Base-by-base conservation (phyloP, 1,284 basidiomycete genomes). In the Macrocystidia cucumis region DNA sequence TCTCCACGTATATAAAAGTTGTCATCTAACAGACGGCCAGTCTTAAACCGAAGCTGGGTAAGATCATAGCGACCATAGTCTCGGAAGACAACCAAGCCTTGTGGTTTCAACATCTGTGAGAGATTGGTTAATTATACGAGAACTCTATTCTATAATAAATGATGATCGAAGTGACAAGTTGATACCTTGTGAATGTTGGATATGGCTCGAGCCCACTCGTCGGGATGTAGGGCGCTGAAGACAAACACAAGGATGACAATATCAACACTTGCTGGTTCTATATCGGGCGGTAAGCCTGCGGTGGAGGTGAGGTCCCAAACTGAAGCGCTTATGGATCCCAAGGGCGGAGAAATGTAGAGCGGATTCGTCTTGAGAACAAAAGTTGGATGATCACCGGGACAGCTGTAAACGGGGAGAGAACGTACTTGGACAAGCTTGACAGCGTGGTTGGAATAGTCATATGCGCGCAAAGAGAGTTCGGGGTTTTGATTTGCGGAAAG, bases 41-140 rank as follows among this genome's bases (percentile, higher is more conserved):
- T 73, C 58, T 91, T 95, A 69, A 98, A 97, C 3, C 96, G 72
- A 16, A 99, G 65, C 59, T 98, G 95, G 1, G 92, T 87, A 34
- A 91, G 74, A 55, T 99, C 96, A 55, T 98, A 77, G 17, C 96
- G 74, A 0, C 92, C 96, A 52, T 98, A 99, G 56, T 99, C 96
- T 4, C 96, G 78, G 43, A 98, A 70, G 1, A 97, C 67, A 6
- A 96, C 69, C 2, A 79, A 59, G 1, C 96, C 95, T 9, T 80
- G 83, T 0, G 91, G 92, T 63, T 91, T 96, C 2, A 99, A 71
- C 49, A 95, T 83, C 82, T 92, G 32, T 17, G 3, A 35, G 16
- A 29, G 16, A 5, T 27, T 12, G 20, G 11, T 6, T 3, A n/a
- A 19, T 16, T 5, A 32, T 12, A 19, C 24, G 3, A 22, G 17